These are phyloP conservation scores for Marsdenia floribunda DNA, from an alignment of 257 asterid species.

Conservation along the genomic window DNA sequence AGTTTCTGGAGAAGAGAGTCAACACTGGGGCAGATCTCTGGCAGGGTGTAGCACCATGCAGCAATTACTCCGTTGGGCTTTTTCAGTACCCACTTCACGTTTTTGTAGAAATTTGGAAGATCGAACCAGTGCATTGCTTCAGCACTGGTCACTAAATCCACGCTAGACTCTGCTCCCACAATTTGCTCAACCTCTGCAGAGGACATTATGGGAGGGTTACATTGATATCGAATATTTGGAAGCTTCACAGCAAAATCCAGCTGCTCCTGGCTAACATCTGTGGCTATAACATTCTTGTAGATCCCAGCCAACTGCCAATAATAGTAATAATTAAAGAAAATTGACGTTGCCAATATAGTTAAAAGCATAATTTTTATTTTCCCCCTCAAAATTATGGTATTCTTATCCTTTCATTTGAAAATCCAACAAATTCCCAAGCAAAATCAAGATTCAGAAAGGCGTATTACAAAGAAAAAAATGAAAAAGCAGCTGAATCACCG, in stretches of 20 bases:
- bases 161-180: conserved; percentile 39
- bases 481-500: background rate
- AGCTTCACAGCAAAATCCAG: conserved; percentile 53
- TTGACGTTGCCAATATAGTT: too few species aligned
- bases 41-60: conserved; percentile 64
- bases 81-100: conserved; percentile 50
- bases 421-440: background rate
- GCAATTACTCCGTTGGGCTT: conserved; percentile 72
- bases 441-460: background rate
- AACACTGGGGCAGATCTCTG: conserved; percentile 36
- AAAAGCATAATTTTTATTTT: too few species aligned
- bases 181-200: conserved; percentile 35
- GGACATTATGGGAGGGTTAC: conserved; percentile 58
- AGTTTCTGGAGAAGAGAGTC: conserved; percentile 36
- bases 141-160: conserved; percentile 56
- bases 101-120: conserved; percentile 57
- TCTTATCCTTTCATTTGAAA: background rate
- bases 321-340: background rate
- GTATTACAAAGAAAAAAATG: background rate
- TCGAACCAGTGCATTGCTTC: conserved; percentile 82
- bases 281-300: conserved; percentile 57
- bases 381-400: too few species aligned
- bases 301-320: conserved; percentile 45
- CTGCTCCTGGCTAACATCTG: conserved; percentile 69
- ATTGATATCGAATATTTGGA: conserved; percentile 50